Evolutionary conservation across 2,329 filamentous ascomycete species (phyloP).

Genomic region (Aspergillus sp.): DNA sequence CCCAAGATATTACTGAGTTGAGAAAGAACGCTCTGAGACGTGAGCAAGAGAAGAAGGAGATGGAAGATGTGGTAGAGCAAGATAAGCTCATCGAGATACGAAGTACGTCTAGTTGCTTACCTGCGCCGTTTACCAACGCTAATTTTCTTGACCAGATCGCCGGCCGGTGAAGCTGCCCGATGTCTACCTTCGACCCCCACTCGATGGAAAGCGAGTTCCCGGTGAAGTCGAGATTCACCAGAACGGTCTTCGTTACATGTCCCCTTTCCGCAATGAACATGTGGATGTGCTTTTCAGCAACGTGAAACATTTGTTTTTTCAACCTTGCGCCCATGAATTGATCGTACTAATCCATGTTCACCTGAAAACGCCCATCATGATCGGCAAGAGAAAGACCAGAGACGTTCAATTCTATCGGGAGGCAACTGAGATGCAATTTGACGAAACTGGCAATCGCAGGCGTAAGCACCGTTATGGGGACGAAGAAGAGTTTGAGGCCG

Average conservation of each 20-base stretch:
- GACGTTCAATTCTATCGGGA: constrained; percentile 98
- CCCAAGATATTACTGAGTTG: constrained; percentile 90
- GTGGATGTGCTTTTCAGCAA: constrained; percentile 98
- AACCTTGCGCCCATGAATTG: constrained; percentile 91
- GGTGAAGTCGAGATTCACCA: constrained; percentile 97
- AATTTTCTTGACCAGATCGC: constrained; percentile 61
- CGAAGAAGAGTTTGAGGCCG: constrained; percentile 97
- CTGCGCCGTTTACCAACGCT: constrained; percentile 41
- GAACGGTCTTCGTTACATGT: constrained; percentile 95
- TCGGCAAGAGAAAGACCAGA: constrained; percentile 98
- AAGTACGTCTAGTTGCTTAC: constrained; percentile 57
- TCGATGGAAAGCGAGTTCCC: constrained; percentile 95
- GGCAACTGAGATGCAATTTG: constrained; percentile 97
- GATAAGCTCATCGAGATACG: constrained; percentile 94
- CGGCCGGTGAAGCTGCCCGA: constrained; percentile 88
- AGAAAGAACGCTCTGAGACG: constrained; percentile 89
- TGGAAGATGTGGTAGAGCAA: constrained; percentile 98
- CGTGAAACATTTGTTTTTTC: constrained; percentile 98
- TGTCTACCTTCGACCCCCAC: constrained; percentile 89
- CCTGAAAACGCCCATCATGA: constrained; percentile 95
- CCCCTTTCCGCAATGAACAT: constrained; percentile 74
- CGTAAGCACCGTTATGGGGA: constrained; percentile 97
- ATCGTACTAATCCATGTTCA: constrained; percentile 99
- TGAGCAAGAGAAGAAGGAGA: constrained; percentile 98
- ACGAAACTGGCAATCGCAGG: constrained; percentile 97